Evolutionary conservation across 2,329 filamentous ascomycete genomes (phyloP), one percentile per base, ranked within the genome.

Genomic region (Byssochlamys sp.): DNA sequence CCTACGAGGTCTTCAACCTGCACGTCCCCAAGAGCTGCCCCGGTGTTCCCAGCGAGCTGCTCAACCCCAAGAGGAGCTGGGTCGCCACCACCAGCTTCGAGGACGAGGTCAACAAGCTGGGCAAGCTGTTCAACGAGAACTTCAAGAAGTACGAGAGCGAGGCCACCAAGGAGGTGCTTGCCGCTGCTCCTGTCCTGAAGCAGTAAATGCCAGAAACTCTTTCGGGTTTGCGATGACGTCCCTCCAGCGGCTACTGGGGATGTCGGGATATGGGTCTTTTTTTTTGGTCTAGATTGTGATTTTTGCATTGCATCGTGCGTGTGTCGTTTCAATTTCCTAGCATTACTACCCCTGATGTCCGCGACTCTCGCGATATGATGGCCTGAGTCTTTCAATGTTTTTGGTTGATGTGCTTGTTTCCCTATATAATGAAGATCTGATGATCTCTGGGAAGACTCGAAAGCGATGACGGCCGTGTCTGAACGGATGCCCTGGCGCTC

Each of bases 61-160:
- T 99, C 71, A 97, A 99, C 84, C 94, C 94, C 64, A 86, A 87
- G 77, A 91, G 87, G 75, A 89, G 88, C 67, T 99, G 94, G 94
- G 95, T 87, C 48, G 86, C 86, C 45, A 88, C 90, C 52, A 80
- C 82, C 55, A 85, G 90, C 78, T 97, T 97, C 84, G 83, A 86
- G 70, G 80, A 80, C 55, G 92, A 96, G 76, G 92, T 97, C 51
- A 87, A 82, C 75, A 97, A 96, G 83, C 86, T 99, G 35, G 94
- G 87, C 68, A 80, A 78, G 62, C 84, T 97, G 62, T 99, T 99
- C 82, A 84, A 87, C 70, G 90, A 96, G 78, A 99, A 99, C 84
- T 99, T 99, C 80, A 85, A 90, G 81, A 96, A 96, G 82, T 96
- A 95, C 80, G 81, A 86, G 68, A 86, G 85, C 66, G 85, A 95